These are phyloP conservation scores for Plasmodium falciparum DNA, from an alignment of 169 alveolate genomes.

Conservation along the genomic window DNA sequence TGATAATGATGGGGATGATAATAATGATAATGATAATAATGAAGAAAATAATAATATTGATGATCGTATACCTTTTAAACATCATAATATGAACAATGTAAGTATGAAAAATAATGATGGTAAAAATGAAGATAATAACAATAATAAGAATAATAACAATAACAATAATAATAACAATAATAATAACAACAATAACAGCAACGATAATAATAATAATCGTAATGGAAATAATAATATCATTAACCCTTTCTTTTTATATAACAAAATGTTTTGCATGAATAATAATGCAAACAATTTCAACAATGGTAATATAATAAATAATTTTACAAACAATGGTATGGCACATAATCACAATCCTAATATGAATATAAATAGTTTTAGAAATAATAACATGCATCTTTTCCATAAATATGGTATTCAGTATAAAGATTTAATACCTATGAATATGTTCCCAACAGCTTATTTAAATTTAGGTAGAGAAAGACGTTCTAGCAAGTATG, in stretches of 20 bases:
- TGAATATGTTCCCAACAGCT: background rate
- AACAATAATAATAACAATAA: background rate
- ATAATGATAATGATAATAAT: too few species aligned
- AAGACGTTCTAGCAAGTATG: background rate
- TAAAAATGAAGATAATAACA: background rate
- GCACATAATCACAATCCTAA: background rate
- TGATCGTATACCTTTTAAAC: too few species aligned
- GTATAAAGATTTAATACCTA: background rate
- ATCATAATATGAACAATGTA: too few species aligned
- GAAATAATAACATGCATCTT: background rate
- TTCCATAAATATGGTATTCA: slow-evolving; percentile 2
- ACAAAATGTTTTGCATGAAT: background rate
- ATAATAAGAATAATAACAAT: background rate
- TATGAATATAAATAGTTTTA: background rate
- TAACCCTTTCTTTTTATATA: background rate
- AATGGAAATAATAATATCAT: background rate
- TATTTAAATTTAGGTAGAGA: background rate
- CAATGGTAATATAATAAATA: slow-evolving; percentile 1
- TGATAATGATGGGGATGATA: too few species aligned
- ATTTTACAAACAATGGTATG: background rate
- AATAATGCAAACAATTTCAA: background rate
- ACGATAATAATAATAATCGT: background rate
- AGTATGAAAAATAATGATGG: too few species aligned
- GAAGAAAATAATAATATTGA: too few species aligned
- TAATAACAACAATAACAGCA: background rate